Evolutionary conservation across 2,329 filamentous ascomycete species (phyloP), one percentile per base, ranked within the genome.

Genomic region (Seiridium unicorne): DNA sequence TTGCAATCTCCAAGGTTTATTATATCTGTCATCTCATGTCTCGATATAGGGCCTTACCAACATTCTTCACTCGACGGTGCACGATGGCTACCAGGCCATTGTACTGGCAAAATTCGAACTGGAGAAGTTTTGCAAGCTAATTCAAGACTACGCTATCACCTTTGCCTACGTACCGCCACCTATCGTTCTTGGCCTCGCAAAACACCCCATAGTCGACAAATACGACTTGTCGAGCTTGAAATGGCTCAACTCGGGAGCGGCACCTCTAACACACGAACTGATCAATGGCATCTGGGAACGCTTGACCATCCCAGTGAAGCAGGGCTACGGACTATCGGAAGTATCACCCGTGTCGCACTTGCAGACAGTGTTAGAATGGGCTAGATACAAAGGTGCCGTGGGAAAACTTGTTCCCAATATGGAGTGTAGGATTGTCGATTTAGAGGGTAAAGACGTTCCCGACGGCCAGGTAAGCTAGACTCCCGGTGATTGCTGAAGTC

Each of bases 251-350:
- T 93, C 87, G 0, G 94, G 91, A 32, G 94, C 93, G 0, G 93
- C 94, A 0, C 94, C 94, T 0, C 79, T 97, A 46, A 94, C 92
- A 0, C 79, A 81, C 38, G 92, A 97, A 63, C 83, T 98, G 2
- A 90, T 94, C 1, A 86, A 92, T 59, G 84, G 86, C 7, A 85
- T 95, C 3, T 91, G 91, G 79, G 75, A 84, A 26, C 86, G 93
- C 6, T 85, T 95, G 61, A 87, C 87, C 56, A 81, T 96, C 26
- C 89, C 89, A 2, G 87, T 97, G 62, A 97, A 97, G 80, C 94
- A 98, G 76, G 93, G 91, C 18, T 98, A 97, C 70, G 94, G 94
- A 0, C 82, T 98, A 4, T 92, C 88, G 4, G 94, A 98, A 78
- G 96, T 92, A 11, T 89, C 89, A 34, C 93, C 93, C 0, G 89